Base-by-base conservation (phyloP, 441 rosid species). In the Omphalea diandra region DNA sequence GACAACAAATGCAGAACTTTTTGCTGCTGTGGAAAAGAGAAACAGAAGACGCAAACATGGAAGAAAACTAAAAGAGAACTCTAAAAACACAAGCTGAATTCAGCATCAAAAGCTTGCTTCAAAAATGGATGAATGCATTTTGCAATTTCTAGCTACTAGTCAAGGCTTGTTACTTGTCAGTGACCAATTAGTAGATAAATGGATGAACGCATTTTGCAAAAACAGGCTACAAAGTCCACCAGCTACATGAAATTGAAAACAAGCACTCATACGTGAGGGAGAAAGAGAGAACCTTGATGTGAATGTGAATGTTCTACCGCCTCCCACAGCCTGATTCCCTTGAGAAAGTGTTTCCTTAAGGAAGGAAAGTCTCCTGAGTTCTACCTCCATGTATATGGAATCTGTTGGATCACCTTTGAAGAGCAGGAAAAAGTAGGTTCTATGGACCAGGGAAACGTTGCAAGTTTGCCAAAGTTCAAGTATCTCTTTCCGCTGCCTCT, bases 391-490 rank as follows among this genome's bases (percentile, higher is more conserved):
- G 79, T 89, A 95, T 61, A 88, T 83, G 31, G 96, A 88, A 79
- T 93, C 97, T 4, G 88, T 72, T 40, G 86, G 88, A 67, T 93
- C 94, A 50, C 98, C 97, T 77, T 80, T 85, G 74, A 95, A 87
- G 57, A 93, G 97, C 77, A 93, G 81, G 83, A 84, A 89, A 83
- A 95, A 93, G 76, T 89, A 95, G n/a, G 98, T 93, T 78, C 98
- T 84, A 79, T 95, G 97, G 63, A 90, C 86, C 82, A 95, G 69
- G 36, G 97, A 90, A 56, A 85, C 91, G 62, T 93, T 79, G 81
- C 99, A 93, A 63, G 73, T 72, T 67, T 88, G 83, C 99, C 98
- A 95, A 24, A 95, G 86, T 71, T 86, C 89, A 29, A 89, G 64
- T 59, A 91, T 87, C 53, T 83, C 80, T 73, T 77, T 80, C 72